These are phyloP conservation scores for Phytophthora sojae DNA, from an alignment of 352 stramenopile genomes.

Conservation along the genomic window DNA sequence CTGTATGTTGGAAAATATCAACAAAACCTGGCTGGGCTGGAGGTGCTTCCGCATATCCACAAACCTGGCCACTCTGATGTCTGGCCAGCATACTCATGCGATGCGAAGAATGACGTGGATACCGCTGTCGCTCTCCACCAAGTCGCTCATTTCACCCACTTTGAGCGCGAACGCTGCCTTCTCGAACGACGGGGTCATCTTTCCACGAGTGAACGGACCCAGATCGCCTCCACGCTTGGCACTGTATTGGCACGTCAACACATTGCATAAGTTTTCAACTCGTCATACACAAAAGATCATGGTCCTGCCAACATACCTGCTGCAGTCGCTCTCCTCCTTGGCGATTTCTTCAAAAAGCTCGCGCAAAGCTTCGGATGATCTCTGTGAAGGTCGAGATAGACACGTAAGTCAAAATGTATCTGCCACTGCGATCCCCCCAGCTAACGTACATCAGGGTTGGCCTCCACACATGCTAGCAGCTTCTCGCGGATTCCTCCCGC, in stretches of 20 bases:
- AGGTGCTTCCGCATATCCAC: constrained; percentile 21
- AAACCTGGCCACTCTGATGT: not conserved
- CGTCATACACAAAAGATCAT: not conserved
- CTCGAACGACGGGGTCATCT: constrained; percentile 95
- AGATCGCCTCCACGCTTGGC: constrained; percentile 93
- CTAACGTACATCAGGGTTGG: constrained; percentile 63
- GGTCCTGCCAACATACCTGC: constrained; percentile 53
- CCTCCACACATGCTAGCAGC: constrained; percentile 72
- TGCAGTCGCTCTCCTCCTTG: constrained; percentile 90
- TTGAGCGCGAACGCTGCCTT: constrained; percentile 92
- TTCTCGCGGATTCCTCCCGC: constrained; percentile 85
- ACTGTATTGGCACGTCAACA: constrained; percentile 35
- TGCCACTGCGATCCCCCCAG: not conserved
- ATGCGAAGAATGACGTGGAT: constrained; percentile 97
- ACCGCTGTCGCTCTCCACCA: constrained; percentile 96
- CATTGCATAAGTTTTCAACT: not conserved
- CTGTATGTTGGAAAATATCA: constrained; percentile 6
- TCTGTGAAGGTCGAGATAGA: constrained; percentile 5
- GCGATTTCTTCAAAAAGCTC: constrained; percentile 88
- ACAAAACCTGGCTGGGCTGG: constrained; percentile 11
- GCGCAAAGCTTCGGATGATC: constrained; percentile 52
- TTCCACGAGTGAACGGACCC: constrained; percentile 87
- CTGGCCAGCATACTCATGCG: constrained; percentile 47
- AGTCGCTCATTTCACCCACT: constrained; percentile 93
- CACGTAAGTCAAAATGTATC: not conserved